phyloP scores from a whole-genome alignment of 805 yeast genomes.

The Scheffersomyces ergatensis region DNA sequence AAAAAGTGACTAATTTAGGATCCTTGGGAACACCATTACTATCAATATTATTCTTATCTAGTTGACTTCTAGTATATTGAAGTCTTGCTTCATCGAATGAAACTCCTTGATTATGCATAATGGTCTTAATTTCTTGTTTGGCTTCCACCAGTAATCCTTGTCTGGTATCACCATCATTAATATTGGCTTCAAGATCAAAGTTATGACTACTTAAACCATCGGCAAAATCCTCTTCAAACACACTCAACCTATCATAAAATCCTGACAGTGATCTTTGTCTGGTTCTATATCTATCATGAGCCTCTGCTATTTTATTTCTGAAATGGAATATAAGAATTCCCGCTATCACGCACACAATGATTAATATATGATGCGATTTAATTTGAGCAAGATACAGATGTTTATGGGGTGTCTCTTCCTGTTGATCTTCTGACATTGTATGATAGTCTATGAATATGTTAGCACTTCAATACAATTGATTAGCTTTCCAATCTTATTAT shows the following conservation, averaged over 20 bases:
- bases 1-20: conserved; percentile 58
- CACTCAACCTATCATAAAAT: conserved; percentile 16
- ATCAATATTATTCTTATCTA: conserved; percentile 53
- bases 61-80: conserved; percentile 42
- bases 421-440: too few relatives aligned
- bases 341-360: conserved; percentile 13
- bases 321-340: conserved; percentile 26
- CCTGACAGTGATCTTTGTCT: conserved; percentile 18
- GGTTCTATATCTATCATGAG: conserved; percentile 27
- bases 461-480: too few relatives aligned
- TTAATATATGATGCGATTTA: conserved; percentile 13
- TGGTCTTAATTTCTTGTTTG: conserved; percentile 45
- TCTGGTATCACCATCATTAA: conserved; percentile 50
- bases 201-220: conserved; percentile 47
- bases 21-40: conserved; percentile 68
- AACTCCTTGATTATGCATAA: conserved; percentile 53
- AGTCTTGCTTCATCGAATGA: conserved; percentile 71
- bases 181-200: conserved; percentile 50
- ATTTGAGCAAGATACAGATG: too few relatives aligned
- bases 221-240: conserved; percentile 44
- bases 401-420: too few relatives aligned
- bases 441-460: too few relatives aligned
- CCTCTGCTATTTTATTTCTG: conserved; percentile 24
- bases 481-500: too few relatives aligned
- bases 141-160: conserved; percentile 59